phyloP scores from a whole-genome alignment of 768 basidiomycete genomes.

The Mycena maculata region DNA sequence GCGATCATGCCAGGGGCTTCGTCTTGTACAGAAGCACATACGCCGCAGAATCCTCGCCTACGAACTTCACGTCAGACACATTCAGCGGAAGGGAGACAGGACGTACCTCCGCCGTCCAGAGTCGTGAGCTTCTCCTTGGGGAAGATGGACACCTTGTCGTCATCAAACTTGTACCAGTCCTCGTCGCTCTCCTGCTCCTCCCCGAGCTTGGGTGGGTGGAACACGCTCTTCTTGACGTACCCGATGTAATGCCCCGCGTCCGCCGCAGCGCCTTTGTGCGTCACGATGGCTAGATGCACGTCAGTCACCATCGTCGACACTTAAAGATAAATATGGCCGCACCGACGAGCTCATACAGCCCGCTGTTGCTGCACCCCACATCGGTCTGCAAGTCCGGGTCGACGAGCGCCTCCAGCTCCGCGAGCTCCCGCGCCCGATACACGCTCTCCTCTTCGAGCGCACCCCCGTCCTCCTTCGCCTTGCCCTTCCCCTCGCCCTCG shows the following conservation, averaged over 20 bases:
- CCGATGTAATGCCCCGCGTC: conserved; percentile 97
- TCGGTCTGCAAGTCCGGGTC: conserved; percentile 73
- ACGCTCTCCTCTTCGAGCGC: conserved; percentile 75
- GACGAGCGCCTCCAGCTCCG: conserved; percentile 73
- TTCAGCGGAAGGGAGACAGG: neutral
- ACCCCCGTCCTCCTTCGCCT: conserved; percentile 49
- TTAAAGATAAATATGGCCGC: conserved; percentile 43
- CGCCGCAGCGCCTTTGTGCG: conserved; percentile 96
- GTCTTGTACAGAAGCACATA: conserved; percentile 90
- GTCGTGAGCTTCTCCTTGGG: conserved; percentile 84
- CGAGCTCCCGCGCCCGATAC: conserved; percentile 72
- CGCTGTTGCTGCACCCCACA: conserved; percentile 79
- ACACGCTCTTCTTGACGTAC: conserved; percentile 84
- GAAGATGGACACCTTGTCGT: conserved; percentile 92
- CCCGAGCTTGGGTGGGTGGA: conserved; percentile 56
- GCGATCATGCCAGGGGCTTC: conserved; percentile 50
- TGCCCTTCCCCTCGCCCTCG: conserved; percentile 38
- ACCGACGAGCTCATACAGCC: conserved; percentile 94
- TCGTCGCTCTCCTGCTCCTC: conserved; percentile 74
- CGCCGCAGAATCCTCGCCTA: conserved; percentile 86
- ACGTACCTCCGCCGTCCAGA: conserved; percentile 86
- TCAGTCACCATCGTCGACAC: neutral
- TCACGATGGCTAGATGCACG: conserved; percentile 85
- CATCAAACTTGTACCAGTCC: conserved; percentile 97
- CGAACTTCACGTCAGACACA: conserved; percentile 41